A percentile compares a stretch with the other conserved stretches of the same genome.
These are phyloP conservation scores for Cryptosporidium canis DNA, from an alignment of 169 alveolate genomes.

Conservation along the genomic window DNA sequence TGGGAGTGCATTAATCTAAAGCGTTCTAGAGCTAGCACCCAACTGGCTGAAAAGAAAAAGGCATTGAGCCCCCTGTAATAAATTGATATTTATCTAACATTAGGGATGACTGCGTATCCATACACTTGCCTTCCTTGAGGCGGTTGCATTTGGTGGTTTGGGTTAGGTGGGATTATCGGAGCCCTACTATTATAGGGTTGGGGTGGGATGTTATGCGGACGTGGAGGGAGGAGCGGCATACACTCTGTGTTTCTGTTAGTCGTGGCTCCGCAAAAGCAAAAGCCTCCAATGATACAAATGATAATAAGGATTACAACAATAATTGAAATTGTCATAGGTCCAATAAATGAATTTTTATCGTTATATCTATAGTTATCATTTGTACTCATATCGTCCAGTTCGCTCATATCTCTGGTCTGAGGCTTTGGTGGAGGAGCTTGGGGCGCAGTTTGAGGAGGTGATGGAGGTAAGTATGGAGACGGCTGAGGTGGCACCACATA, in stretches of 20 bases:
- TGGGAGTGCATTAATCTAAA: not conserved
- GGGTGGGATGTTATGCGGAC: not conserved
- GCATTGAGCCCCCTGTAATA: not conserved
- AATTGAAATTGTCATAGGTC: slow-evolving; percentile 41
- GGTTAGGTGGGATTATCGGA: slow-evolving; percentile 1
- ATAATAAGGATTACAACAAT: slow-evolving; percentile 31
- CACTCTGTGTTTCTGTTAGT: not conserved
- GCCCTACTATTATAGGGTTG: not conserved
- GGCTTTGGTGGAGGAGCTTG: not conserved
- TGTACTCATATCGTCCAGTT: not conserved
- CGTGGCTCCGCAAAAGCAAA: slow-evolving; percentile 51
- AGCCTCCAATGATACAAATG: slow-evolving; percentile 53
- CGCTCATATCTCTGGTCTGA: not conserved
- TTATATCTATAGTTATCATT: not conserved
- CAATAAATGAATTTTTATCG: slow-evolving; percentile 9
- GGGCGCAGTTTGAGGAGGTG: not conserved
- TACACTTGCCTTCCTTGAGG: slow-evolving; percentile 46
- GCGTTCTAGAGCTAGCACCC: not conserved
- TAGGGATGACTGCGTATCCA: slow-evolving; percentile 62
- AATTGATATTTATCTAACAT: not conserved
- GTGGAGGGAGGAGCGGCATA: slow-evolving; percentile 10
- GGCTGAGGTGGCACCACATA: slow-evolving; percentile 3
- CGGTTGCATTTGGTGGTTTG: not conserved
- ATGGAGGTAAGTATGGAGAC: not conserved
- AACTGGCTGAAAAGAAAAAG: not conserved